Base-by-base conservation (phyloP, 2,329 filamentous ascomycete species). In the Colletotrichum siamense region DNA sequence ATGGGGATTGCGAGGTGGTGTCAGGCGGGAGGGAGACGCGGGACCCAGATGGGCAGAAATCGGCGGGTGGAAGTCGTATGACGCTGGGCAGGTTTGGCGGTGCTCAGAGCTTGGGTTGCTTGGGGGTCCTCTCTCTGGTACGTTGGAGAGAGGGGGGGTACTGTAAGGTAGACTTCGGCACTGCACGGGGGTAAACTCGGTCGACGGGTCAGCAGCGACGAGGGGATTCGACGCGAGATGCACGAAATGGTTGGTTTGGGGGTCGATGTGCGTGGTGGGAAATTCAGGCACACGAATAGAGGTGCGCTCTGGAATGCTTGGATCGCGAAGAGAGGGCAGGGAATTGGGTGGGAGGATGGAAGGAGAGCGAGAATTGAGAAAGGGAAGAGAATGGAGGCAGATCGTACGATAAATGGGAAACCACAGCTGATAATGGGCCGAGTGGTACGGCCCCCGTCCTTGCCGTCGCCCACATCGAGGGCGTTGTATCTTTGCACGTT, bases 351-450 rank as follows among this genome's bases (percentile, higher is more conserved):
- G 24, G 61, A 62, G 70, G 71, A 52, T 18, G 63, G n/a, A 67
- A 55, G 57, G 30, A 70, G 32, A 68, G 70, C 63, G 36, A 59
- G 70, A 74, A 52, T 71, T 63, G 73, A 34, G 69, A 69, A 55
- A 73, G 26, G 70, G 59, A 73, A 73, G 57, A 61, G 61, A 66
- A 69, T 49, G 65, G 75, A 72, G 76, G 70, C 67, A 22, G 59
- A 78, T 78, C 77, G 77, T 78, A 78, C 75, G 77, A 78, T 78
- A 73, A 76, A 73, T 62, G 71, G 71, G 70, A 76, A 76, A 73
- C 70, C 52, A 59, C 70, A 72, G 64, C 73, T 76, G 70, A 76
- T 73, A 70, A 76, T 76, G 73, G 62, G 70, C 64, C 57, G 63
- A 76, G 73, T 71, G 59, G 32, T 63, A 22, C 26, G 24, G 24